Percentiles rank a stretch among this genome's conserved stretches.
These are phyloP conservation scores for Aphanomyces stellatus DNA, from an alignment of 352 stramenopile species.

Conservation along the genomic window DNA sequence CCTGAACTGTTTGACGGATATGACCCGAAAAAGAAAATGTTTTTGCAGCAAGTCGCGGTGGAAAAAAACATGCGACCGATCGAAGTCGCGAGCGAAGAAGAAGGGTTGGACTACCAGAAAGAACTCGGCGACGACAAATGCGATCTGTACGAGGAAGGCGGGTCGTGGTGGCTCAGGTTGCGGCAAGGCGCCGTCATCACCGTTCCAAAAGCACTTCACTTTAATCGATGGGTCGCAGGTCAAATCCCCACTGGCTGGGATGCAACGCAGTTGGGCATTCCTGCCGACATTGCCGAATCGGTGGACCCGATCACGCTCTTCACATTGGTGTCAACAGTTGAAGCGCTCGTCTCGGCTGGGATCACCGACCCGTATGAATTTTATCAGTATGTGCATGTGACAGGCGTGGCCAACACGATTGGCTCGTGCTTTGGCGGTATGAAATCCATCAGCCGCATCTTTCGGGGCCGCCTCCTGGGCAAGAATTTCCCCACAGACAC, in stretches of 20 bases:
- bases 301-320: conserved; percentile 74
- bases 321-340: conserved; percentile 57
- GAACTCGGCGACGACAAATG: conserved; percentile 72
- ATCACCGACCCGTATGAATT: conserved; percentile 85
- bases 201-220: conserved; percentile 62
- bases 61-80: conserved; percentile 82
- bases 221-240: conserved; percentile 76
- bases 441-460: conserved; percentile 61
- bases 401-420: conserved; percentile 73
- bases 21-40: conserved; percentile 77
- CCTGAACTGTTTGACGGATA: conserved; percentile 80
- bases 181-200: conserved; percentile 70
- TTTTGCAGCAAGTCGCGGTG: conserved; percentile 76
- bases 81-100: conserved; percentile 67
- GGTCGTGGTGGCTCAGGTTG: conserved; percentile 72
- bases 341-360: conserved; percentile 61
- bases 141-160: conserved; percentile 52
- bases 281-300: conserved; percentile 64
- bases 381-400: conserved; percentile 85
- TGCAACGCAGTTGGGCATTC: conserved; percentile 58
- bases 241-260: conserved; percentile 84
- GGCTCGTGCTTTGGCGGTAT: conserved; percentile 74
- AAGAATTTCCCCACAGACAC: conserved; percentile 65
- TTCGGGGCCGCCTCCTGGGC: conserved; percentile 50
- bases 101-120: conserved; percentile 65